Evolutionary conservation across 352 stramenopile species (phyloP).

Genomic region (Phytopythium litorale): DNA sequence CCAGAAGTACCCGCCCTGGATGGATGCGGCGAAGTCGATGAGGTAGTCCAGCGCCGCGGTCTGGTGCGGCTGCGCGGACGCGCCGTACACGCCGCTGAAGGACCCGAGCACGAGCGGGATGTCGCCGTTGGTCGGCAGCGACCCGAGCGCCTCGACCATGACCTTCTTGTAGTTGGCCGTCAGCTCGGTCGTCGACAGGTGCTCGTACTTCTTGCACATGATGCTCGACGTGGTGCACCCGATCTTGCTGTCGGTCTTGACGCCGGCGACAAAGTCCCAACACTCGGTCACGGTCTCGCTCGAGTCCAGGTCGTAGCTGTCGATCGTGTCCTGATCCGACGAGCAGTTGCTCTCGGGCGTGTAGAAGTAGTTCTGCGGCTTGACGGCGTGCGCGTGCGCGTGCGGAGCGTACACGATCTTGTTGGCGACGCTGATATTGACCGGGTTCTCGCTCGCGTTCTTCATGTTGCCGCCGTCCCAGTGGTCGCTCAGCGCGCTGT

Average conservation of each 20-base stretch:
- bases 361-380: conserved; percentile 64
- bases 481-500: conserved; percentile 32
- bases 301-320: conserved; percentile 15
- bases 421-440: conserved; percentile 37
- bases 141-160: conserved; percentile 38
- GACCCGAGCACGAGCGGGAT: conserved; percentile 50
- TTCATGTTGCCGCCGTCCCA: conserved; percentile 67
- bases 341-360: conserved; percentile 39
- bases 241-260: conserved; percentile 28
- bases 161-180: conserved; percentile 35
- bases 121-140: conserved; percentile 23
- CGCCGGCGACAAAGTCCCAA: conserved; percentile 39
- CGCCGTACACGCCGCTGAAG: conserved; percentile 65
- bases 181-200: conserved; percentile 21
- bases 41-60: conserved; percentile 53
- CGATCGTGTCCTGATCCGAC: conserved; percentile 14
- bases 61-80: conserved; percentile 39
- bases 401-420: conserved; percentile 71
- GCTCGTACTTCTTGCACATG: conserved; percentile 39
- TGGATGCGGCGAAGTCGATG: conserved; percentile 44
- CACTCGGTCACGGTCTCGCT: conserved; percentile 25
- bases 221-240: conserved; percentile 33
- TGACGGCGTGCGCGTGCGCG: conserved; percentile 46
- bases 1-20: conserved; percentile 65
- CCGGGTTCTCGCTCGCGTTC: conserved; percentile 43